Evolutionary conservation across 163 green algal genomes (phyloP), one percentile per base, ranked within the genome.

Genomic region (Chloroidium sp.): DNA sequence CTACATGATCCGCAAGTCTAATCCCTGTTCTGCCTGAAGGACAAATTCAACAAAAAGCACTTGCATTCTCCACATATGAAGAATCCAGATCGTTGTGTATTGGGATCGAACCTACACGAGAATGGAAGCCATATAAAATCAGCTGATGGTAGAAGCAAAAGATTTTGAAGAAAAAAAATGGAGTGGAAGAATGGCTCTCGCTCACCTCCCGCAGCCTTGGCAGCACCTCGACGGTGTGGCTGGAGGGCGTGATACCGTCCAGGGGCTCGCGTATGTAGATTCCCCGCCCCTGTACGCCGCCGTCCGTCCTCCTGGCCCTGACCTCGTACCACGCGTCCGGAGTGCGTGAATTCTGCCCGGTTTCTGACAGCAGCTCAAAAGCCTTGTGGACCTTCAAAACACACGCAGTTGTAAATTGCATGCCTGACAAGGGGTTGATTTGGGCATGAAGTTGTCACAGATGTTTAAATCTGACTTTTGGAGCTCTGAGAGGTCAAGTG

Each of bases 191-290:
- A 36, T 36, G 36, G 36, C 36, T 36, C 36, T 36, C 36, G 36
- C 36, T 36, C 36, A 36, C 36, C 36, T 36, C 36, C 36, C 36
- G 36, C 36, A 36, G 36, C 36, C 36, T 36, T 36, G 36, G 36
- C 36, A 36, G 36, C 36, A 95, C 85, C 1, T 86, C 92, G 14
- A 91, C 86, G 1, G 81, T 85, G 81, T 89, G 93, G 58, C 69
- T 90, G 57, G 85, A 80, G 57, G 87, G 75, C 8, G 78, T 80
- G 1, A 69, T 61, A 2, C 85, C 82, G 57, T 96, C 88, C 36
- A 88, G 62, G 0, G 90, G 90, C 72, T 97, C 88, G 0, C 93
- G 83, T 75, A 97, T 85, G 83, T 95, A 93, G 75, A 93, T 81
- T 61, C 89, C 89, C 2, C 86, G 74, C 36, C 76, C 12, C 4